These are phyloP conservation scores for Acacia pycnantha DNA, from an alignment of 331 rosid genomes.

Conservation along the genomic window DNA sequence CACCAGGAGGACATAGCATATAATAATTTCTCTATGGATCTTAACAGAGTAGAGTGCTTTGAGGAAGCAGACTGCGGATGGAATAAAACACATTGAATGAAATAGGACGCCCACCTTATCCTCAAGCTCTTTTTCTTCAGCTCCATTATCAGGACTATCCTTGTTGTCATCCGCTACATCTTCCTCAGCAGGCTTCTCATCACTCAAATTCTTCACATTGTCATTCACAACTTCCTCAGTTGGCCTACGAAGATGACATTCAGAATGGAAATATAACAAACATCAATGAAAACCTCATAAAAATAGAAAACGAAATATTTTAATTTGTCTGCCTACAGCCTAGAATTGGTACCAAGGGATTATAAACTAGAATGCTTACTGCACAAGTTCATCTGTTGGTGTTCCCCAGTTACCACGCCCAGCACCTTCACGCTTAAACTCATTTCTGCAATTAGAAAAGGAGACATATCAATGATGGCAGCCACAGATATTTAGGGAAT, in stretches of 20 bases:
- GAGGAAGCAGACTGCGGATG: background rate
- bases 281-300: background rate
- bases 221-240: conserved; percentile 61
- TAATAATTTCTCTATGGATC: background rate
- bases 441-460: conserved; percentile 46
- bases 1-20: background rate
- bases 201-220: conserved; percentile 57
- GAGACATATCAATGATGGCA: conserved; percentile 1
- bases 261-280: background rate
- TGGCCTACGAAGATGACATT: conserved; percentile 42
- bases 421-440: conserved; percentile 77
- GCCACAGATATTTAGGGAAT: background rate
- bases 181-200: conserved; percentile 66
- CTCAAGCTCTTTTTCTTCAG: conserved; percentile 78
- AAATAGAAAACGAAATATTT: background rate
- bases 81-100: background rate
- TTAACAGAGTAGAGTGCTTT: background rate
- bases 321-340: background rate
- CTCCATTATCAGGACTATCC: conserved; percentile 58
- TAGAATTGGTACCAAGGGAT: background rate
- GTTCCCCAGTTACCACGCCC: conserved; percentile 97
- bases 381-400: conserved; percentile 60
- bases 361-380: conserved; percentile 43
- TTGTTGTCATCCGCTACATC: conserved; percentile 56
- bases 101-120: conserved; percentile 59